Percentiles rank a stretch among this genome's conserved stretches.
These are phyloP conservation scores for Gymnopilus junonius DNA, from an alignment of 768 basidiomycete species.

Conservation along the genomic window DNA sequence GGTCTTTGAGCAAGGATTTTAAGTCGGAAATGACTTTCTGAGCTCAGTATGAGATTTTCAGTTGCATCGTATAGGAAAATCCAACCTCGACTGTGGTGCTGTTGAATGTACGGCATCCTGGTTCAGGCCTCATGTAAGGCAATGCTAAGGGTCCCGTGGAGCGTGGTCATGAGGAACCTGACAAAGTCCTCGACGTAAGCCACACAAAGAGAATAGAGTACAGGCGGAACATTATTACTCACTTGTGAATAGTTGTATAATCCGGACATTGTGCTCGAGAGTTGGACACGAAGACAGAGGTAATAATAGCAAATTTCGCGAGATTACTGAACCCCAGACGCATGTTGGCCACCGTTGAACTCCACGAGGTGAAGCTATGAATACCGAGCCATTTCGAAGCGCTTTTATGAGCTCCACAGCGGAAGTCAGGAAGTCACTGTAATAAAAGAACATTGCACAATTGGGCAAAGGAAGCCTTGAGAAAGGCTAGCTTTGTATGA, in stretches of 20 bases:
- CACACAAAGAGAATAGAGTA: neutral
- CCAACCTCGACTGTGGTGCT: slow-evolving; percentile 74
- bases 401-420: slow-evolving; percentile 18
- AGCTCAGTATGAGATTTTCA: neutral
- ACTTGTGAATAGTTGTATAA: slow-evolving; percentile 66
- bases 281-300: slow-evolving; percentile 28
- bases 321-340: slow-evolving; percentile 12
- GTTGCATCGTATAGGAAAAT: neutral
- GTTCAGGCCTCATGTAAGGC: slow-evolving; percentile 75
- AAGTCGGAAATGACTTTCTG: slow-evolving; percentile 79
- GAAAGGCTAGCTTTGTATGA: slow-evolving; percentile 7
- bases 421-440: slow-evolving; percentile 7
- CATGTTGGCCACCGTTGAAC: slow-evolving; percentile 11
- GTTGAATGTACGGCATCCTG: slow-evolving; percentile 75
- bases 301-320: slow-evolving; percentile 18
- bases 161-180: slow-evolving; percentile 63
- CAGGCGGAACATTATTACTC: neutral
- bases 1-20: slow-evolving; percentile 72
- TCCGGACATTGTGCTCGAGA: slow-evolving; percentile 58
- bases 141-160: slow-evolving; percentile 65
- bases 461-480: slow-evolving; percentile 6
- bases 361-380: slow-evolving; percentile 8
- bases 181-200: neutral
- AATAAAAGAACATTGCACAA: slow-evolving; percentile 8
- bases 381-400: slow-evolving; percentile 8